These are phyloP conservation scores for Syzygium grande DNA, from an alignment of 345 rosid species.

Conservation along the genomic window DNA sequence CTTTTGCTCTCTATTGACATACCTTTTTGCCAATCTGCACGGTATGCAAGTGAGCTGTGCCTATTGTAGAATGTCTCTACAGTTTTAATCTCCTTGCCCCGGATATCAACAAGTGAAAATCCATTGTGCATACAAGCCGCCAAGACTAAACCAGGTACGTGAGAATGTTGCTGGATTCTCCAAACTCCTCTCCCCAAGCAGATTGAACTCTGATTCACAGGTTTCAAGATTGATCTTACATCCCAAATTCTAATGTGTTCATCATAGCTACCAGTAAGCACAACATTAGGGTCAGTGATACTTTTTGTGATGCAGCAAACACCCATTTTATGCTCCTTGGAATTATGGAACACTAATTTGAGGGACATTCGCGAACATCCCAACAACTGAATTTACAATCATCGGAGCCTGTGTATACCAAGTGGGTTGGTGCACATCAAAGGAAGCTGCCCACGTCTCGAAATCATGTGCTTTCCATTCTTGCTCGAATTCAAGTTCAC, in stretches of 20 bases:
- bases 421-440: conserved; percentile 56
- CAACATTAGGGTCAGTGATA: conserved; percentile 37
- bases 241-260: conserved; percentile 80
- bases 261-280: conserved; percentile 76
- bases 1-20: conserved; percentile 4
- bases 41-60: conserved; percentile 75
- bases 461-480: conserved; percentile 86
- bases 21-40: conserved; percentile 79
- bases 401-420: conserved; percentile 77
- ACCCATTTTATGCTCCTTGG: conserved; percentile 76
- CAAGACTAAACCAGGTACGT: conserved; percentile 42
- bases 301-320: conserved; percentile 65
- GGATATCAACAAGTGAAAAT: conserved; percentile 45
- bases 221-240: conserved; percentile 53
- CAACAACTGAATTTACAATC: conserved; percentile 86
- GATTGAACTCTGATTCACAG: conserved; percentile 39
- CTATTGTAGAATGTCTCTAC: conserved; percentile 48
- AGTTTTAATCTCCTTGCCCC: conserved; percentile 35
- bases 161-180: conserved; percentile 77
- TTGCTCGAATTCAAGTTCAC: conserved; percentile 34
- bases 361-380: conserved; percentile 51
- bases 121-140: conserved; percentile 92
- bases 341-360: conserved; percentile 43
- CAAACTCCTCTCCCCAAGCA: conserved; percentile 65
- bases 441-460: conserved; percentile 76